These are phyloP conservation scores for Azolla pinnata DNA, from an alignment of 75 land plant genomes.

Conservation along the genomic window DNA sequence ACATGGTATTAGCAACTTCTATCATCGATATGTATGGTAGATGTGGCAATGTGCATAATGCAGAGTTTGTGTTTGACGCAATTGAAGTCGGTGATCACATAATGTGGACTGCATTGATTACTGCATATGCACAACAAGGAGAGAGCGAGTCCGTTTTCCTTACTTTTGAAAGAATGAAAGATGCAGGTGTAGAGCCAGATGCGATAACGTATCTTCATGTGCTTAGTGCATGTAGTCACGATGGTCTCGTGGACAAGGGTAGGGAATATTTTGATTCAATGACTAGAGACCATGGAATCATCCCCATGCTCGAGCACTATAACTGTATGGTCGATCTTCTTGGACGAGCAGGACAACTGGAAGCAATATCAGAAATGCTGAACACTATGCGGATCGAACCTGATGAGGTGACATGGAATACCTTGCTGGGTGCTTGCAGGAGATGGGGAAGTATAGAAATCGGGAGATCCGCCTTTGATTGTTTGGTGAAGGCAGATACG, in stretches of 20 bases:
- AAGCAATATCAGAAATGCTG: slow-evolving; percentile 19
- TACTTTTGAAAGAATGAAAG: slow-evolving; percentile 40
- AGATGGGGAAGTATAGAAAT: slow-evolving; percentile 20
- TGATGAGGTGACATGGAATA: slow-evolving; percentile 29
- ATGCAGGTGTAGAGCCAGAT: slow-evolving; percentile 33
- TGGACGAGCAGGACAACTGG: slow-evolving; percentile 31
- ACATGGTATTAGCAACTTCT: slow-evolving; percentile 24
- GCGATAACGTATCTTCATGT: slow-evolving; percentile 37
- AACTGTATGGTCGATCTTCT: slow-evolving; percentile 38
- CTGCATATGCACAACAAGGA: slow-evolving; percentile 46
- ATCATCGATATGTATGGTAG: slow-evolving; percentile 55
- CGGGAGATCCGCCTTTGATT: slow-evolving; percentile 26
- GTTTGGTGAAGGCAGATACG: slow-evolving; percentile 19
- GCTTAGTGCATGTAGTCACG: slow-evolving; percentile 48
- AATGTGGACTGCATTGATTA: slow-evolving; percentile 50
- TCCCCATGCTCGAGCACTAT: slow-evolving; percentile 38
- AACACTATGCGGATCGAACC: slow-evolving; percentile 18
- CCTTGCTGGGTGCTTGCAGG: slow-evolving; percentile 39
- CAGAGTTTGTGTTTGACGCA: slow-evolving; percentile 36
- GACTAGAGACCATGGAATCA: slow-evolving; percentile 20
- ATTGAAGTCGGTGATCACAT: slow-evolving; percentile 31
- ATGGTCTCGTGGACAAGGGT: slow-evolving; percentile 33
- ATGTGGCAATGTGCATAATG: slow-evolving; percentile 36
- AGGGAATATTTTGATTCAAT: slow-evolving; percentile 29
- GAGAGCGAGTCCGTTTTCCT: slow-evolving; percentile 20